Base-by-base conservation (phyloP, 176 grass and related monocot species). In the Zoysia pacifica region DNA sequence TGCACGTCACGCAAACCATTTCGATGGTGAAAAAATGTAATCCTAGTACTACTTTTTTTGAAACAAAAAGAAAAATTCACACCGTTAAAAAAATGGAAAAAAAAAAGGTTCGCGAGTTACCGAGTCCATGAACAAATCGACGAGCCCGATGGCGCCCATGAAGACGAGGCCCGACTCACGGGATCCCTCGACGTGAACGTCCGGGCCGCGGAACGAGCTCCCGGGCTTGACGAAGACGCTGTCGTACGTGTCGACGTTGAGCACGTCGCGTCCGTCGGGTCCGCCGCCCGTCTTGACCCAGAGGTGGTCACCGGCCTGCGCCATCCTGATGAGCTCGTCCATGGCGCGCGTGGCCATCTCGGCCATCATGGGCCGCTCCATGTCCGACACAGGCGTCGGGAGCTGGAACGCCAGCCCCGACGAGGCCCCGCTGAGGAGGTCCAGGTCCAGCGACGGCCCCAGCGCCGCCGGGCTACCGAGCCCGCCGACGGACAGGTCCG, bases 101-200 rank as follows among this genome's bases (percentile, higher is more conserved):
- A 28, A 28, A 28, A 28, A 28, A 28, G 28, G 28, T 8, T 16
- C 28, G 28, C 28, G 28, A 28, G 3, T 83, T 66, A 97, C 93
- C 39, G 91, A 79, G 79, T 97, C 91, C 94, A 94, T 91, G 89
- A 97, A 90, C 63, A 91, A 70, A 52, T 97, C 89, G 62, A 94
- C 87, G 85, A 97, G 89, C 7, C 67, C 83, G 71, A 74, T 15
- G 37, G 91, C 84, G 86, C 61, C 88, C 84, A 91, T 90, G 67
- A 89, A 80, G 4, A 97, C 87, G 44, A 90, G 63, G 0, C 83
- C 89, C 4, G 91, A 86, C 73, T 91, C 91, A 68, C 91, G 93
- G 9, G 94, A 94, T 13, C 89, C 85, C 83, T 97, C 94, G 38
- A 85, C 78, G 68, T 45, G 91, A 14, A 88, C 84, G 79, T 91